A percentile compares a stretch with the other conserved stretches of the same genome.
These are phyloP conservation scores for Starmerella sirachaensis DNA, from an alignment of 805 yeast species.

Conservation along the genomic window DNA sequence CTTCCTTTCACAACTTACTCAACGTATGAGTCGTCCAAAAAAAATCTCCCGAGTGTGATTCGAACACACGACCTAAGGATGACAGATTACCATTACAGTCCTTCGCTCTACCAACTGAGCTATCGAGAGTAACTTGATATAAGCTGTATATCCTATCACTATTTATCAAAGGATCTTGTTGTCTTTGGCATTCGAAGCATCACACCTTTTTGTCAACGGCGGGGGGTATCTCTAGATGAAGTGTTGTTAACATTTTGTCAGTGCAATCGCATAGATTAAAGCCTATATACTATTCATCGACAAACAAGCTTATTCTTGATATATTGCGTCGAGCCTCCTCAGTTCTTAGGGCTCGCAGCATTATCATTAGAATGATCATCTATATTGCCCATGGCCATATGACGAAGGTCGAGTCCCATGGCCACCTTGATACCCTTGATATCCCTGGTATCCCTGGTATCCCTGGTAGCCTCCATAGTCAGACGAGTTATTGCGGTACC, in stretches of 20 bases:
- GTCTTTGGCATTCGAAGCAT: no score
- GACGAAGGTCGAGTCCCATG: background rate
- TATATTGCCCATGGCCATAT: background rate
- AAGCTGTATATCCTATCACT: no score
- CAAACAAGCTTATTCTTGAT: no score
- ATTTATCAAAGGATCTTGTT: no score
- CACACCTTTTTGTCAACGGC: no score
- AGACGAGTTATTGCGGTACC: no score
- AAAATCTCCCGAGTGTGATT: slow-evolving; percentile 12
- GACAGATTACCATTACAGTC: slow-evolving; percentile 21
- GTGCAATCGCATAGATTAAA: no score
- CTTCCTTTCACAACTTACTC: background rate
- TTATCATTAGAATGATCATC: background rate
- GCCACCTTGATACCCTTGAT: slow-evolving; percentile 3
- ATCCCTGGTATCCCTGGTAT: slow-evolving; percentile 10
- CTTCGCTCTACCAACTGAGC: slow-evolving; percentile 27
- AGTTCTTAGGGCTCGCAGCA: background rate
- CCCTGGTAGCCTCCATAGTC: slow-evolving; percentile 21
- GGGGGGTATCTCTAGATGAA: no score
- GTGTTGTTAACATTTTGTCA: no score
- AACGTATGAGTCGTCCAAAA: background rate
- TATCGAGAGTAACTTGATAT: slow-evolving; percentile 25
- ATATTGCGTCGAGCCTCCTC: background rate
- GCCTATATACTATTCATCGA: no score
- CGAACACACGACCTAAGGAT: slow-evolving; percentile 23